Evolutionary conservation across 441 rosid genomes (phyloP).

Genomic region (Lepidium campestre): DNA sequence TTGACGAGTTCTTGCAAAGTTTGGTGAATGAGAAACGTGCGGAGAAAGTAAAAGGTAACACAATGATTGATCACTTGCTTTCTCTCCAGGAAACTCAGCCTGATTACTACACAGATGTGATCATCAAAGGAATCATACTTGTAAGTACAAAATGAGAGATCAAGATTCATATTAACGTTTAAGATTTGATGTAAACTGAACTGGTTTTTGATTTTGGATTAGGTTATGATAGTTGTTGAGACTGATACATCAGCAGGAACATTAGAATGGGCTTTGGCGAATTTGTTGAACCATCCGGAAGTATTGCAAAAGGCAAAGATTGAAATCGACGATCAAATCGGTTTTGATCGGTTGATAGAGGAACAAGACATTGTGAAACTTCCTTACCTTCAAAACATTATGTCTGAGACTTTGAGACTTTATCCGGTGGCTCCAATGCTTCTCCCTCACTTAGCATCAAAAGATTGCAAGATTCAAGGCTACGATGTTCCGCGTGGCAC

Average conservation of each 20-base stretch:
- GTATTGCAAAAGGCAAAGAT: background rate
- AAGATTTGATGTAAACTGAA: background rate
- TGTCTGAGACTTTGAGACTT: conserved; percentile 11
- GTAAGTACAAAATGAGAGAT: conserved; percentile 20
- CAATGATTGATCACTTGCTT: conserved; percentile 44
- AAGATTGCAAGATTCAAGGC: conserved; percentile 7
- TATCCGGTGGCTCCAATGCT: conserved; percentile 18
- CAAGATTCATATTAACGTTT: background rate
- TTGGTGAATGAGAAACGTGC: conserved; percentile 38
- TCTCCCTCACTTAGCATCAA: conserved; percentile 21
- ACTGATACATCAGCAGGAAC: conserved; percentile 23
- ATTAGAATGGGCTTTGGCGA: conserved; percentile 19
- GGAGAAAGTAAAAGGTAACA: conserved; percentile 20
- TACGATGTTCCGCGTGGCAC: conserved; percentile 17
- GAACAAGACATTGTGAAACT: conserved; percentile 20
- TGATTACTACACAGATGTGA: conserved; percentile 35
- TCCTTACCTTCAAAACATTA: conserved; percentile 18
- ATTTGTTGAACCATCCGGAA: conserved; percentile 18
- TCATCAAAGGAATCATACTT: conserved; percentile 41
- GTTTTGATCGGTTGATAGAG: conserved; percentile 13
- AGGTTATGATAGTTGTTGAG: conserved; percentile 22
- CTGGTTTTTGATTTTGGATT: background rate
- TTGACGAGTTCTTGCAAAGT: conserved; percentile 36
- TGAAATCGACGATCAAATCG: background rate
- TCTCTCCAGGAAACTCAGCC: conserved; percentile 44